Conservation (phyloP, 179 eudicot species). For the Carnegiea gigantea region DNA sequence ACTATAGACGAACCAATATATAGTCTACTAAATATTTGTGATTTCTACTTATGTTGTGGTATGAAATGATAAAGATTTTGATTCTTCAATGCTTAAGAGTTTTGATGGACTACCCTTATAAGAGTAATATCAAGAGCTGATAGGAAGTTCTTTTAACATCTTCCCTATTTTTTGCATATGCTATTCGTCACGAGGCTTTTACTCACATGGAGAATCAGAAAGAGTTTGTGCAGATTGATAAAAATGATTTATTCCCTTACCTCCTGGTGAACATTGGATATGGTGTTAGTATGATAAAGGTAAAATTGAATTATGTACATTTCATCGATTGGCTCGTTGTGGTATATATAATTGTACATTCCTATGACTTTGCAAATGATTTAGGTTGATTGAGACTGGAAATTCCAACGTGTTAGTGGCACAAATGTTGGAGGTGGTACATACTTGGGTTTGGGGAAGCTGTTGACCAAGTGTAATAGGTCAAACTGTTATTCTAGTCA, state of each 20-base stretch:
- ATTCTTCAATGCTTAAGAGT: neutral
- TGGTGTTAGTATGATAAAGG: constrained; percentile 98
- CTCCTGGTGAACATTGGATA: constrained; percentile 97
- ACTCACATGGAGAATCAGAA: constrained; percentile 93
- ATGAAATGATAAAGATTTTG: neutral
- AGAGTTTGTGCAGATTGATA: constrained; percentile 95
- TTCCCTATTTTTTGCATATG: constrained; percentile 38
- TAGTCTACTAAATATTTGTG: neutral
- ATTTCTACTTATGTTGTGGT: neutral
- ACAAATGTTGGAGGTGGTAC: constrained; percentile 99
- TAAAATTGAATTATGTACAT: constrained; percentile 20
- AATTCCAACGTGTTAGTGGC: constrained; percentile 92
- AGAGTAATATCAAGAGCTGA: neutral
- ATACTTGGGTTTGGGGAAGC: constrained; percentile 94
- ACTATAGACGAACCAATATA: neutral
- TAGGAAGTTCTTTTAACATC: neutral
- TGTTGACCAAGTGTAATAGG: constrained; percentile 96
- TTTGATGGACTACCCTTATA: neutral
- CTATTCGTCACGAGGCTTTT: constrained; percentile 98
- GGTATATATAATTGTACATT: neutral
- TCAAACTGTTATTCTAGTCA: constrained; percentile 24
- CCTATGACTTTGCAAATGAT: constrained; percentile 21
- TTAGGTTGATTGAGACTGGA: constrained; percentile 95
- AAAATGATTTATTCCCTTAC: constrained; percentile 84
- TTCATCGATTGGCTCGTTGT: neutral